These are phyloP conservation scores for Claviceps sorghi DNA, from an alignment of 2,329 filamentous ascomycete genomes.

Conservation along the genomic window DNA sequence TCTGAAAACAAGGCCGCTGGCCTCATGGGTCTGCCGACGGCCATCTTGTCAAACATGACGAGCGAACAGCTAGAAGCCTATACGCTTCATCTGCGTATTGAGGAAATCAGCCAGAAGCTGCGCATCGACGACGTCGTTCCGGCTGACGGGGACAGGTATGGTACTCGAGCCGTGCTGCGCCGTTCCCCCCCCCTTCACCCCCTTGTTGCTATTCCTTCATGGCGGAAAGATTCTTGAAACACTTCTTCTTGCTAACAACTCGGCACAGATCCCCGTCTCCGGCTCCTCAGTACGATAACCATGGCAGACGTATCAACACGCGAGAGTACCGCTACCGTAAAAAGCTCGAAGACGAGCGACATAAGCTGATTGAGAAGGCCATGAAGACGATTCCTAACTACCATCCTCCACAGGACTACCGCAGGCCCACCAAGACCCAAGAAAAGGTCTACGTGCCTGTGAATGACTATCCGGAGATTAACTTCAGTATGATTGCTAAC, in stretches of 20 bases:
- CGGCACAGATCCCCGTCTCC: constrained; percentile 74
- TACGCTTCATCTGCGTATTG: constrained; percentile 87
- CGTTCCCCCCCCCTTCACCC: no score
- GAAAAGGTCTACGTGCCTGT: constrained; percentile 99
- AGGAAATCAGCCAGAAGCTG: constrained; percentile 98
- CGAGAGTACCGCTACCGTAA: constrained; percentile 97
- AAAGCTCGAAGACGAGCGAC: constrained; percentile 92
- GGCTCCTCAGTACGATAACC: constrained; percentile 95
- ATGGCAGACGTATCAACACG: constrained; percentile 97
- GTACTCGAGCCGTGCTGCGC: constrained; percentile 8
- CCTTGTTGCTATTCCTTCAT: background rate
- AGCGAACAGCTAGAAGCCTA: constrained; percentile 97
- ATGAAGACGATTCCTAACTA: constrained; percentile 99
- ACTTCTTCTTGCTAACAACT: constrained; percentile 2
- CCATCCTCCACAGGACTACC: constrained; percentile 94
- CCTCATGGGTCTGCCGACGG: constrained; percentile 90
- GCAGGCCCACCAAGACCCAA: constrained; percentile 97
- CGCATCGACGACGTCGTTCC: constrained; percentile 98
- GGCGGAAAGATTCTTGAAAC: background rate
- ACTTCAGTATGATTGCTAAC: constrained; percentile 99
- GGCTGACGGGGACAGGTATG: constrained; percentile 86
- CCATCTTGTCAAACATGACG: constrained; percentile 95
- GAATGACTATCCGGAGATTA: constrained; percentile 99
- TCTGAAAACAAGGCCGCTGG: constrained; percentile 97
- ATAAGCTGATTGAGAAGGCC: constrained; percentile 96